Base-by-base conservation (phyloP, 495 filamentous ascomycete species). In the Neurospora sp. region DNA sequence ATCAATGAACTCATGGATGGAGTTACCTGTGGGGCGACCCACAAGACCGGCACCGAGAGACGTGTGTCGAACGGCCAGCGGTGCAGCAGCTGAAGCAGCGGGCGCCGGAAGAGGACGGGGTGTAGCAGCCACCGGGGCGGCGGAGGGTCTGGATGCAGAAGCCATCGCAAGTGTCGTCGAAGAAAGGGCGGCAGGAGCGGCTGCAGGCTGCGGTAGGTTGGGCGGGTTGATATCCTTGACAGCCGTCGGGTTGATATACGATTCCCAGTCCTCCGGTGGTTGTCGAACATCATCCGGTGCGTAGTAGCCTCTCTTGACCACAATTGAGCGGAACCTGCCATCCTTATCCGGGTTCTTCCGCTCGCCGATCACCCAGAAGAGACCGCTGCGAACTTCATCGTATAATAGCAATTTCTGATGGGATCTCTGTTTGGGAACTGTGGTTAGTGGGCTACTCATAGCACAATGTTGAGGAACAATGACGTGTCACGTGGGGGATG, bases 321-420 rank as follows among this genome's bases (percentile, higher is more conserved):
- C 76, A 10, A 77, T 70, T 0, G 74, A 54, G 0, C 75, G 77
- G 17, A 74, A 74, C 5, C 73, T 70, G 3, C 71, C 69, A 2
- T 11, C 17, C 0, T 62, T 39, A 40, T 73, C 71, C 15, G 62
- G 17, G 1, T 17, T 54, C 28, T 42, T 73, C 0, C 77, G 75
- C 31, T 66, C 71, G 0, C 77, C 75, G 19, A 80, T 39, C 1
- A 69, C 66, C 1, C 69, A 76, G 40, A 77, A 70, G 37, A 76
- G 71, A 0, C 77, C 77, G 28, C 78, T 72, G 0, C 38, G 10
- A 71, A 19, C 13, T 66, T 78, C 74, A 15, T 80, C 78, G 24
- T 80, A 78, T 37, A 78, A 43, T 0, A 77, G 69, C 43, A 69
- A 66, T 0, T 71, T 74, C 3, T 74, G 72, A 54, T 80, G 78